Base-by-base conservation (phyloP, 202 grass and related monocot genomes). In the Panicum virgatum region DNA sequence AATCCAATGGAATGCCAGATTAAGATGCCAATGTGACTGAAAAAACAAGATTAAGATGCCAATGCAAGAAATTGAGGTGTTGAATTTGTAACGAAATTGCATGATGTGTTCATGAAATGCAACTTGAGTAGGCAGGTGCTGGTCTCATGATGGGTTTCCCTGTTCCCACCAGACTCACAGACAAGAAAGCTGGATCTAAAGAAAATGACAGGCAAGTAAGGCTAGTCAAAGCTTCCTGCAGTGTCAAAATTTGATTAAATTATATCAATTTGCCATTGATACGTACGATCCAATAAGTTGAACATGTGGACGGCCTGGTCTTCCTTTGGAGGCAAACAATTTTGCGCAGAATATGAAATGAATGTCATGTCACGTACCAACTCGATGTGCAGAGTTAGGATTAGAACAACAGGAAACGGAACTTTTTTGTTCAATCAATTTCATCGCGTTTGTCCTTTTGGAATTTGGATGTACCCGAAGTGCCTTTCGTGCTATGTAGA, bases 131-230 rank as follows among this genome's bases (percentile, higher is more conserved):
- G 13, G 15, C 46, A 73, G 30, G 19, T 25, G 15, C 46, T 54
- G 30, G 19, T 25, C 46, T 61, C 39, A 19, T 37, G 44, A 50
- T 80, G 67, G 20, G 6, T 79, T 71, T 18, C 10, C 18, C 22
- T 30, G 47, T 43, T 81, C 69, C 64, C 63, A 89, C 82, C 29
- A 42, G 80, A 58, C 44, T 11, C 0, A 11, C 22, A 62, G 42
- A 44, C 34, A 53, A 62, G 34, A n/a, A 27, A 25, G 25, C 46
- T 27, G 67, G 67, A 47, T 70, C 8, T 58, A 26, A 25, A 38
- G 6, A 69, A 69, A 69, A 26, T 45, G 54, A 16, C 14, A 70
- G 3, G 12, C 9, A 50, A 29, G 43, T 22, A 64, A 64, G 59
- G 18, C 18, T 14, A 37, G 43, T 64, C 59, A 78, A 71, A 66